These are phyloP conservation scores for Penstemon davidsonii DNA, from an alignment of 257 asterid genomes.

Conservation along the genomic window DNA sequence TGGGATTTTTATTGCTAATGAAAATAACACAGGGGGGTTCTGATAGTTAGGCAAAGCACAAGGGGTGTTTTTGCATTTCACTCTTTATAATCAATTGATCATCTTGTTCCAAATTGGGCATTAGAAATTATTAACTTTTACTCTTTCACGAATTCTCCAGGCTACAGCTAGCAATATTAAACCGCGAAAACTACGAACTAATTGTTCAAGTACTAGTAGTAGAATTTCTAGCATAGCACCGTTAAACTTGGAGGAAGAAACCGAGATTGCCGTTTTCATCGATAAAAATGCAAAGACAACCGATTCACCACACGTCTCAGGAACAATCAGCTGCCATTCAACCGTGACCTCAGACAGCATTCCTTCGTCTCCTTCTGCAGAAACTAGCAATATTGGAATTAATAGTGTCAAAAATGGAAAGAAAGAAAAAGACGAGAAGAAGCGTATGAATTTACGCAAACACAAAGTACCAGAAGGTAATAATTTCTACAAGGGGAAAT, in stretches of 20 bases:
- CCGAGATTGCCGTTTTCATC: conserved; percentile 7
- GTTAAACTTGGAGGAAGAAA: conserved; percentile 24
- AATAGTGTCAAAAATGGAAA: conserved; percentile 25
- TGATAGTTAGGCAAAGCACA: too few relatives aligned
- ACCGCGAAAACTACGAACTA: conserved; percentile 35
- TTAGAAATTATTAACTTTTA: too few relatives aligned
- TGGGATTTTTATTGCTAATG: too few relatives aligned
- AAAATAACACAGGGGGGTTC: too few relatives aligned
- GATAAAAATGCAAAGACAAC: conserved; percentile 15
- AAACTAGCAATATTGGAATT: conserved; percentile 23
- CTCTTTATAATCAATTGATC: too few relatives aligned
- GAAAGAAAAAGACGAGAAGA: conserved; percentile 33
- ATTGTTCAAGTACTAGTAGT: conserved; percentile 29
- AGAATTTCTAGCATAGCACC: conserved; percentile 27
- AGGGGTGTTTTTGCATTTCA: too few relatives aligned
- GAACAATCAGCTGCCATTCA: conserved; percentile 42
- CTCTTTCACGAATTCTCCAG: conserved; percentile 30
- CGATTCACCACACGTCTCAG: conserved; percentile 33
- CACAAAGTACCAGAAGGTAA: conserved; percentile 29
- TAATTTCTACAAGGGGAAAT: conserved; percentile 29
- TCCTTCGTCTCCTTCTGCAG: conserved; percentile 40
- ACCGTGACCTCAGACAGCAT: conserved; percentile 45
- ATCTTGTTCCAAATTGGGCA: too few relatives aligned
- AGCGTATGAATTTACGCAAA: conserved; percentile 24
- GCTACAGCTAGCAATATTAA: conserved; percentile 30